Percentiles rank a stretch among this genome's conserved stretches.
phyloP scores from a whole-genome alignment of 2,329 filamentous ascomycete species.

The Colletotrichum sp. region DNA sequence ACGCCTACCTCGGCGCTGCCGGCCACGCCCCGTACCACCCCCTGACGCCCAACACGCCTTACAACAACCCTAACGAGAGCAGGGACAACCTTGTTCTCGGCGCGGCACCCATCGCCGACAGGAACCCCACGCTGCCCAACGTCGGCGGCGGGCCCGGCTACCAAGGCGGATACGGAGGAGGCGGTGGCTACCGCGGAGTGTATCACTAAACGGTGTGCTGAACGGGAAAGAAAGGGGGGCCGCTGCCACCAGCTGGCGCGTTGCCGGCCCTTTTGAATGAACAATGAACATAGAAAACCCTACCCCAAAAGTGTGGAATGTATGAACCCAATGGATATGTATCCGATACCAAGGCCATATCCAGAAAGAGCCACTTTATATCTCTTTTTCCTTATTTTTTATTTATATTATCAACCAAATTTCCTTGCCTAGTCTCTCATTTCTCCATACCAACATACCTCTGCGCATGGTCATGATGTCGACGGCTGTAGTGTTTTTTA shows the following conservation, averaged over 20 bases:
- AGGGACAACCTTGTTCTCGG: constrained; percentile 42
- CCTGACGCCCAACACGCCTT: constrained; percentile 39
- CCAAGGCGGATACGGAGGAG: constrained; percentile 13
- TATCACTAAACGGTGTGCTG: constrained; percentile 1
- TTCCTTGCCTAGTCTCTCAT: constrained; percentile 11
- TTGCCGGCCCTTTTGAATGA: background rate
- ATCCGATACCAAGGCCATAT: constrained; percentile 1
- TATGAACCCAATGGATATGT: constrained; percentile 4
- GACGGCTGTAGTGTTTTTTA: constrained; percentile 6
- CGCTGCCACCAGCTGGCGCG: background rate
- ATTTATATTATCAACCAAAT: constrained; percentile 7
- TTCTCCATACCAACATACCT: background rate
- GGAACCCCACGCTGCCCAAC: constrained; percentile 39
- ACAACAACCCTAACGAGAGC: constrained; percentile 30
- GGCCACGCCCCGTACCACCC: constrained; percentile 33
- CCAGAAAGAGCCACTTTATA: constrained; percentile 17
- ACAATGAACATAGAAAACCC: constrained; percentile 12
- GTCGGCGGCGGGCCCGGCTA: constrained; percentile 7
- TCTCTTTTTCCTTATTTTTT: constrained; percentile 20
- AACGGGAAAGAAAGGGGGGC: background rate
- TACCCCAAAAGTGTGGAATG: constrained; percentile 10
- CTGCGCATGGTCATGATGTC: constrained; percentile 13
- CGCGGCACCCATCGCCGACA: constrained; percentile 41
- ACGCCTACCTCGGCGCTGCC: constrained; percentile 30
- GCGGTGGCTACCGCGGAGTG: constrained; percentile 16